Conservation (phyloP, 2,329 filamentous ascomycete species). For the Byssothecium circinans region DNA sequence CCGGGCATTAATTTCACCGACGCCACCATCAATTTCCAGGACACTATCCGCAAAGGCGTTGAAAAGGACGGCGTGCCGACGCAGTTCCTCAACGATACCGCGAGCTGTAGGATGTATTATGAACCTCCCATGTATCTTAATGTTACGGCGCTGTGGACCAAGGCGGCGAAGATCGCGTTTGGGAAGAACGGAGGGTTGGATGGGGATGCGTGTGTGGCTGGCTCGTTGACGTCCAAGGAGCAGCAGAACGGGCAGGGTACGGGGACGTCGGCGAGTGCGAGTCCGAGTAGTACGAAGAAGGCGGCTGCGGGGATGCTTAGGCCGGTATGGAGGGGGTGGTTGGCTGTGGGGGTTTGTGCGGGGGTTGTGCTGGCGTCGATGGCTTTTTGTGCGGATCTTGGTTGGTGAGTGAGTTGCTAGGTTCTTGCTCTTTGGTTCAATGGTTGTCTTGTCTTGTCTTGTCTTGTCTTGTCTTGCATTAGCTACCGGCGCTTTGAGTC, state of each 20-base stretch:
- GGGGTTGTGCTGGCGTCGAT: slow-evolving; percentile 12
- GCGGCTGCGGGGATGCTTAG: slow-evolving; percentile 11
- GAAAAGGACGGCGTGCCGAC: slow-evolving; percentile 47
- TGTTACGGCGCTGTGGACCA: slow-evolving; percentile 57
- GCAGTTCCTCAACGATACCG: slow-evolving; percentile 64
- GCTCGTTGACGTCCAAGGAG: slow-evolving; percentile 30
- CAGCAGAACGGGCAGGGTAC: slow-evolving; percentile 30
- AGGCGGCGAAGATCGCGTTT: slow-evolving; percentile 33
- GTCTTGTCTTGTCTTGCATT: too few relatives aligned
- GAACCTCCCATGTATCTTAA: slow-evolving; percentile 57
- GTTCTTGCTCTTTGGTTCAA: too few relatives aligned
- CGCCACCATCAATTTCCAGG: slow-evolving; percentile 43
- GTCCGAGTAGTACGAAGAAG: slow-evolving; percentile 2
- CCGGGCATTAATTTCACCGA: slow-evolving; percentile 25
- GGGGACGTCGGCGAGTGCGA: slow-evolving; percentile 18
- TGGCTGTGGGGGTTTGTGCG: slow-evolving; percentile 12
- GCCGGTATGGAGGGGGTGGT: slow-evolving; percentile 10
- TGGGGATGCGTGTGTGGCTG: slow-evolving; percentile 29
- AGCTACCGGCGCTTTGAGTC: too few relatives aligned
- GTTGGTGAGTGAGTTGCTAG: too few relatives aligned
- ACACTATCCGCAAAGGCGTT: slow-evolving; percentile 40
- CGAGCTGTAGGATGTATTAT: slow-evolving; percentile 64
- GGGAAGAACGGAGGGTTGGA: slow-evolving; percentile 31
- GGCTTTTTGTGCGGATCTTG: slow-evolving; percentile 17
- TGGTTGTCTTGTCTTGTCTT: too few relatives aligned